A percentile compares a stretch with the other conserved stretches of the same genome.
Conservation (phyloP, 352 stramenopile species). For the Blastocystis sp. region DNA sequence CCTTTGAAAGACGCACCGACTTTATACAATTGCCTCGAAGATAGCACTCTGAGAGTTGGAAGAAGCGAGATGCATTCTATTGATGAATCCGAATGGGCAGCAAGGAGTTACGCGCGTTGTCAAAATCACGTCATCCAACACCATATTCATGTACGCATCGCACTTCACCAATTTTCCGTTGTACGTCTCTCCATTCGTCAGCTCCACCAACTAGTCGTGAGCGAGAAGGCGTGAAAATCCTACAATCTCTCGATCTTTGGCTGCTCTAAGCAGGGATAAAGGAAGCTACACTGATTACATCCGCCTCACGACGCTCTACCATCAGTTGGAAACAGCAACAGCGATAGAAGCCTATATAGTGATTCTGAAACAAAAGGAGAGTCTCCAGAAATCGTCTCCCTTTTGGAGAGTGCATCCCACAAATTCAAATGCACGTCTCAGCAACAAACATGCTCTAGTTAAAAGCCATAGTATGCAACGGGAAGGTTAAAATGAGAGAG, state of each 20-base stretch:
- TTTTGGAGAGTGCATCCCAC: neutral
- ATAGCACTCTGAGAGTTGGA: conserved; percentile 95
- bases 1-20: conserved; percentile 92
- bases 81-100: conserved; percentile 14
- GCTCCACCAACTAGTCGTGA: conserved; percentile 85
- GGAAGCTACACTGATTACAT: neutral
- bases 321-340: neutral
- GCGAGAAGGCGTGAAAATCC: neutral
- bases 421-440: neutral
- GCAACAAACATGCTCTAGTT: conserved; percentile 38
- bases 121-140: conserved; percentile 95
- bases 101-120: conserved; percentile 80
- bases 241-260: conserved; percentile 45
- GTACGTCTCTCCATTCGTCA: conserved; percentile 98
- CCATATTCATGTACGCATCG: conserved; percentile 99
- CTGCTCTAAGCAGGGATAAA: conserved; percentile 54
- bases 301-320: neutral
- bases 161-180: conserved; percentile 92
- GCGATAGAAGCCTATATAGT: too few species aligned
- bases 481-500: conserved; percentile 63
- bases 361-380: neutral
- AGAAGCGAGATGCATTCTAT: conserved; percentile 92
- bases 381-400: conserved; percentile 14
- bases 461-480: conserved; percentile 65
- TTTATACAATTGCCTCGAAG: conserved; percentile 96